Percentiles rank a stretch among this genome's conserved stretches.
Evolutionary conservation across 371 early-diverging fungal genomes (phyloP).

Genomic region (Rhizopus stolonifer): DNA sequence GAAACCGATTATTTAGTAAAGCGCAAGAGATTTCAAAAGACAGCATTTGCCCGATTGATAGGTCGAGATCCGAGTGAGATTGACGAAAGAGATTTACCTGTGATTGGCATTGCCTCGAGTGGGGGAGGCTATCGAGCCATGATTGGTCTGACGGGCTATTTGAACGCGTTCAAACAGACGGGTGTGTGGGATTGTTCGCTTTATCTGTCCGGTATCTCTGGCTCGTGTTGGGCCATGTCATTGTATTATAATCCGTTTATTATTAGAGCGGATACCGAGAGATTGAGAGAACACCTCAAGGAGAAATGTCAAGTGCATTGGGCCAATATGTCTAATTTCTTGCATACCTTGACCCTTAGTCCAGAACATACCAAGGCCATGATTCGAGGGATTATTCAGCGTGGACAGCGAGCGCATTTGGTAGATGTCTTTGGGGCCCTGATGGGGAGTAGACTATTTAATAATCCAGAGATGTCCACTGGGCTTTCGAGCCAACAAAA

Average conservation of each 20-base stretch:
- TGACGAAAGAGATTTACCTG: constrained; percentile 62
- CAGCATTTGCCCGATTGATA: constrained; percentile 68
- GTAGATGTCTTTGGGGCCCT: constrained; percentile 60
- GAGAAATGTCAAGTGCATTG: constrained; percentile 38
- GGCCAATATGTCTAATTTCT: constrained; percentile 41
- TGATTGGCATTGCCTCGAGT: constrained; percentile 65
- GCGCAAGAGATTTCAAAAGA: constrained; percentile 48
- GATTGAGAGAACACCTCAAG: constrained; percentile 28
- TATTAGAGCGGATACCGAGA: constrained; percentile 19
- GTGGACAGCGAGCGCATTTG: constrained; percentile 52
- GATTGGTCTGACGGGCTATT: constrained; percentile 61
- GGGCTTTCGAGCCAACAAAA: constrained; percentile 33
- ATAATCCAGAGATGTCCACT: constrained; percentile 12
- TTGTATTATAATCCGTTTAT: constrained; percentile 38
- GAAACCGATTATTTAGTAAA: constrained; percentile 48
- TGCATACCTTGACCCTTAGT: constrained; percentile 25
- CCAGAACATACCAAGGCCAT: constrained; percentile 9
- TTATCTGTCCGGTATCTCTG: constrained; percentile 64
- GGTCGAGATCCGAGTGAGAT: constrained; percentile 54
- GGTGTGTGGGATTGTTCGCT: constrained; percentile 62
- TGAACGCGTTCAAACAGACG: constrained; percentile 53
- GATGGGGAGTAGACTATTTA: constrained; percentile 48
- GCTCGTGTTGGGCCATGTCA: constrained; percentile 57
- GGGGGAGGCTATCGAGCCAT: constrained; percentile 78
- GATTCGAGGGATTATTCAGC: constrained; percentile 10